A percentile compares a stretch with the other conserved stretches of the same genome.
These are phyloP conservation scores for Geoglossum glabrum DNA, from an alignment of 495 filamentous ascomycete species.

Conservation along the genomic window DNA sequence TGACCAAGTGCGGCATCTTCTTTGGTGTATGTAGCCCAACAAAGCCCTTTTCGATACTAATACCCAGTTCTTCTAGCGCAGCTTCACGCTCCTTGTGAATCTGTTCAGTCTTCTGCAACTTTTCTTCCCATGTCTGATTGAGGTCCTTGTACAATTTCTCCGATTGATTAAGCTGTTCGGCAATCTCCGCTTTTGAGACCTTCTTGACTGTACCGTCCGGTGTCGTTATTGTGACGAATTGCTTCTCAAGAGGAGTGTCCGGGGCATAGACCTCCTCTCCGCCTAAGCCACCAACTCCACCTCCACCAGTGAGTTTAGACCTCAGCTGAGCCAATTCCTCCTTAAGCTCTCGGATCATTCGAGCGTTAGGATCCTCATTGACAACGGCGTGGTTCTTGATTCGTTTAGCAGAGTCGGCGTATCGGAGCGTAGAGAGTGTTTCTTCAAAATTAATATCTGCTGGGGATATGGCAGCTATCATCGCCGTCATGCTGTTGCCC, in stretches of 20 bases:
- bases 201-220: constrained; percentile 76
- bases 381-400: constrained; percentile 99
- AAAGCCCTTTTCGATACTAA: constrained; percentile 97
- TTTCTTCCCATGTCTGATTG: constrained; percentile 98
- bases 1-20: constrained; percentile 98
- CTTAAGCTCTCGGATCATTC: constrained; percentile 96
- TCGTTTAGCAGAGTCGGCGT: constrained; percentile 92
- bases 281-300: constrained; percentile 24
- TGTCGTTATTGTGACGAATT: constrained; percentile 86
- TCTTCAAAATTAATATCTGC: constrained; percentile 99
- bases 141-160: constrained; percentile 93
- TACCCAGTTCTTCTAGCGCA: constrained; percentile 87
- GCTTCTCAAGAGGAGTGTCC: constrained; percentile 79
- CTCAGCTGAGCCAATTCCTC: constrained; percentile 78
- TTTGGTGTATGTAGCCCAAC: constrained; percentile 90
- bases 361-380: constrained; percentile 95
- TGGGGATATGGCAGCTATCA: constrained; percentile 97
- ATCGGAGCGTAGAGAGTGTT: constrained; percentile 83
- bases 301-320: constrained; percentile 64
- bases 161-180: constrained; percentile 82
- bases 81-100: constrained; percentile 96
- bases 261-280: constrained; percentile 73
- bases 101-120: constrained; percentile 78
- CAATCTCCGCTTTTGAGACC: constrained; percentile 96
- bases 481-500: constrained; percentile 97